Base-by-base conservation (phyloP, 371 early-diverging fungal species). In the Dipsacomyces acuminosporus region DNA sequence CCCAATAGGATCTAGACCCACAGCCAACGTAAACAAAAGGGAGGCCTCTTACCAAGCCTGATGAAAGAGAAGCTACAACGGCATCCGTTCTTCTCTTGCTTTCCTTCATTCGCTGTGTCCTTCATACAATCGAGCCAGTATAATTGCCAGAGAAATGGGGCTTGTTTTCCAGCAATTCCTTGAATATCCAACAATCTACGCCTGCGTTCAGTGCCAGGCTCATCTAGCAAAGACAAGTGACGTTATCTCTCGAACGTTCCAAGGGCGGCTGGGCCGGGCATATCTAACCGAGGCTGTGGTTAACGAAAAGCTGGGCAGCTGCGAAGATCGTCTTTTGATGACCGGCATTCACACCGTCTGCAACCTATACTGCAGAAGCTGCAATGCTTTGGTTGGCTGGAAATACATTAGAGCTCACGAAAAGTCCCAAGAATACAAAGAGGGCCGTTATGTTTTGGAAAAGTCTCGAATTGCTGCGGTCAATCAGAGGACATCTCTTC, bases 331-430 rank as follows among this genome's bases (percentile, higher is more conserved):
- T n/a, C 48, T 52, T 45, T 77, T 83, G 74, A 81, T 80, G 47
- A 83, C 83, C 6, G 83, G 83, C 0, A 38, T 81, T 25, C 83
- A 83, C 50, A 74, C 74, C 0, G 82, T 83, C 2, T 61, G 75
- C 43, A 76, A 83, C 48, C 73, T 82, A 23, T 54, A 59, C 26
- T 82, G 82, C 56, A 50, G 60, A 22, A 42, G 38, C 23, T 82
- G 82, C 48, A 43, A 57, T 22, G 34, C 74, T 1, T 30, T 54
- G 8, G 60, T 83, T 14, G 83, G 83, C 22, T 82, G 82, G 80
- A 76, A 75, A 58, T 82, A 82, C 49, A 59, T 81, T 13, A 52
- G 51, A 6, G 81, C 83, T 2, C 76, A 58, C 41, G 80, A 80
- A 30, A 61, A 55, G 24, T 58, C 75, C 0, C 80, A 82, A 55